Evolutionary conservation across 257 asterid genomes (phyloP).

Genomic region (Solanum clarkiae): DNA sequence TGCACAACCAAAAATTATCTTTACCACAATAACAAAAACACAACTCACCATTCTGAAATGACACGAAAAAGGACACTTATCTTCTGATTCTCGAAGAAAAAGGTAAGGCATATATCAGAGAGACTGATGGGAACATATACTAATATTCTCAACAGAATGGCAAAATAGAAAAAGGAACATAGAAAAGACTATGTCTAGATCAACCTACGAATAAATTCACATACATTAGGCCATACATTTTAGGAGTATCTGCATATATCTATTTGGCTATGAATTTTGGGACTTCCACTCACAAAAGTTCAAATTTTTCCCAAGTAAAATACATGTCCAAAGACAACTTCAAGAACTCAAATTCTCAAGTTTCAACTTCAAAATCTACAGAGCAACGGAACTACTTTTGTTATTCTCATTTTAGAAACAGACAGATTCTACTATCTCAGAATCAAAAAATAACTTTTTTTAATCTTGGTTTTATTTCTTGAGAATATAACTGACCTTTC

Average conservation of each 20-base stretch:
- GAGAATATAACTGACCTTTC: background rate
- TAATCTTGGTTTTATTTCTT: background rate
- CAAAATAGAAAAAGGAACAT: background rate
- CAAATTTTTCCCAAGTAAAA: background rate
- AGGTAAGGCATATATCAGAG: background rate
- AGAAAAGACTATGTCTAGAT: background rate
- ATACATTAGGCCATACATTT: background rate
- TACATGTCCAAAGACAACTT: background rate
- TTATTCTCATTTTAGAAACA: background rate
- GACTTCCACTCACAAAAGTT: background rate
- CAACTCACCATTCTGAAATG: background rate
- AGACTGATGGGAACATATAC: background rate
- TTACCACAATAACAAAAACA: background rate
- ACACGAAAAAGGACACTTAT: background rate
- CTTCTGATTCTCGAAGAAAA: background rate
- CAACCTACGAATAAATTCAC: background rate
- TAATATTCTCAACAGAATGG: background rate
- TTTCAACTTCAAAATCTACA: background rate
- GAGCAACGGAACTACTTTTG: background rate
- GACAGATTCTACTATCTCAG: background rate
- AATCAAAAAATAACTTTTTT: background rate
- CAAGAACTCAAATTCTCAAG: too few relatives aligned
- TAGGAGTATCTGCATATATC: background rate
- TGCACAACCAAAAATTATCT: background rate
- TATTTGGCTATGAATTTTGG: background rate